Conservation (phyloP, 2,329 filamentous ascomycete genomes). For the Fusarium nematophilum region DNA sequence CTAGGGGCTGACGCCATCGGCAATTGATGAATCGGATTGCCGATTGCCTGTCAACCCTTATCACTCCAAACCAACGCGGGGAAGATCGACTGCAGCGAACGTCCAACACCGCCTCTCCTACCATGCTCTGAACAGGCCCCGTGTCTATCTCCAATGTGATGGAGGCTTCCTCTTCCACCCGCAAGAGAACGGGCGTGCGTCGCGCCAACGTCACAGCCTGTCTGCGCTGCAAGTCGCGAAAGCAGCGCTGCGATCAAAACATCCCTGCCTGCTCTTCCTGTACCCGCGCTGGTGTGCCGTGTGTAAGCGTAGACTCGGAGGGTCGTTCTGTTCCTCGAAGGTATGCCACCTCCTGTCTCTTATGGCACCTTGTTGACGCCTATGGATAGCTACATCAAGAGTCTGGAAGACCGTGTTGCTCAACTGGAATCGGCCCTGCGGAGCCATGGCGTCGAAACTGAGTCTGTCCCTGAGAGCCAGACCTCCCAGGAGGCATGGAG, state of each 20-base stretch:
- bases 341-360: not conserved
- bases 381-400: slow-evolving; percentile 42
- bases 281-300: slow-evolving; percentile 21
- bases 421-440: slow-evolving; percentile 32
- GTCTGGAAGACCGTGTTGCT: slow-evolving; percentile 40
- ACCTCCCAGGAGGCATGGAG: not conserved
- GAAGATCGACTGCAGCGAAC: no score
- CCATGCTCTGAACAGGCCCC: no score
- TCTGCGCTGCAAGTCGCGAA: slow-evolving; percentile 31
- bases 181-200: slow-evolving; percentile 26
- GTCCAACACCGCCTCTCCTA: no score
- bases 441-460: slow-evolving; percentile 10
- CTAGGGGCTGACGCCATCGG: no score
- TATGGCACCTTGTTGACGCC: no score
- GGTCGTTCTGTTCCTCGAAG: slow-evolving; percentile 28
- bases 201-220: slow-evolving; percentile 39
- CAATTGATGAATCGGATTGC: no score
- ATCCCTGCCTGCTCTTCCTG: slow-evolving; percentile 37
- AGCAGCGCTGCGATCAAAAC: slow-evolving; percentile 38
- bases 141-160: no score
- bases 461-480: not conserved
- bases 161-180: not conserved
- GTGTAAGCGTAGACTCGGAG: slow-evolving; percentile 34
- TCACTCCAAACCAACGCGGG: no score
- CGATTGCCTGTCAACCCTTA: no score